Evolutionary conservation across 202 grass and related monocot genomes (phyloP).

Genomic region (Musa balbisiana): DNA sequence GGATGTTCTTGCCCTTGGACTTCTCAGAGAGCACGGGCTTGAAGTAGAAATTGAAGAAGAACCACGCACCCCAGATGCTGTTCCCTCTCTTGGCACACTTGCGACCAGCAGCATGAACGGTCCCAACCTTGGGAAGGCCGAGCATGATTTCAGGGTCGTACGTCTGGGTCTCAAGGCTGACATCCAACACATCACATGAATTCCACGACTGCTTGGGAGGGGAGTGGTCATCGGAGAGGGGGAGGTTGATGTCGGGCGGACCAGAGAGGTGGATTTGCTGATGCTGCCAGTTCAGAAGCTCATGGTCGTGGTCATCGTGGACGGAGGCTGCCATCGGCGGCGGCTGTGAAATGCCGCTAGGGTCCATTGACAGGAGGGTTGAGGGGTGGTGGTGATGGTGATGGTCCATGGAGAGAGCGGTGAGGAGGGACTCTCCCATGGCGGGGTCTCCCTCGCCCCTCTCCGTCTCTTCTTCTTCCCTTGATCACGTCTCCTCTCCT

Average conservation of each 20-base stretch:
- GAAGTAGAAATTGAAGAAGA: slow-evolving; percentile 20
- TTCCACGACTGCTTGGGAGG: slow-evolving; percentile 33
- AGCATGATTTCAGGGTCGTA: background rate
- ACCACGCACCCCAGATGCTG: slow-evolving; percentile 11
- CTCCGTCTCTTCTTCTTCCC: slow-evolving; percentile 28
- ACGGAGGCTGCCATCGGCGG: background rate
- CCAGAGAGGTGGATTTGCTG: slow-evolving; percentile 15
- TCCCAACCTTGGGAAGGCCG: background rate
- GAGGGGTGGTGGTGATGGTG: slow-evolving; percentile 34
- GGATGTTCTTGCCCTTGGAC: slow-evolving; percentile 1
- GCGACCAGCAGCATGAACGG: background rate
- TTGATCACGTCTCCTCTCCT: background rate
- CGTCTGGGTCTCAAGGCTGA: background rate
- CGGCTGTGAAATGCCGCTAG: background rate
- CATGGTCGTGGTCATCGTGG: slow-evolving; percentile 19
- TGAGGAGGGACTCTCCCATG: slow-evolving; percentile 56
- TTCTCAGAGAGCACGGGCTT: slow-evolving; percentile 9
- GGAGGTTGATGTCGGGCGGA: slow-evolving; percentile 63
- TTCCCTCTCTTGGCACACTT: slow-evolving; percentile 5
- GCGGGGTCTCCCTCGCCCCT: slow-evolving; percentile 46
- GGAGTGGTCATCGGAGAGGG: slow-evolving; percentile 29
- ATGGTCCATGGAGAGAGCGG: slow-evolving; percentile 58
- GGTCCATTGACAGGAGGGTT: slow-evolving; percentile 64
- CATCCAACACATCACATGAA: slow-evolving; percentile 36
- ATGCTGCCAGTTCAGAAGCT: slow-evolving; percentile 33